Evolutionary conservation across 139 green algal species (phyloP), one percentile per base, ranked within the genome.

Genomic region (Eudorina sp.): DNA sequence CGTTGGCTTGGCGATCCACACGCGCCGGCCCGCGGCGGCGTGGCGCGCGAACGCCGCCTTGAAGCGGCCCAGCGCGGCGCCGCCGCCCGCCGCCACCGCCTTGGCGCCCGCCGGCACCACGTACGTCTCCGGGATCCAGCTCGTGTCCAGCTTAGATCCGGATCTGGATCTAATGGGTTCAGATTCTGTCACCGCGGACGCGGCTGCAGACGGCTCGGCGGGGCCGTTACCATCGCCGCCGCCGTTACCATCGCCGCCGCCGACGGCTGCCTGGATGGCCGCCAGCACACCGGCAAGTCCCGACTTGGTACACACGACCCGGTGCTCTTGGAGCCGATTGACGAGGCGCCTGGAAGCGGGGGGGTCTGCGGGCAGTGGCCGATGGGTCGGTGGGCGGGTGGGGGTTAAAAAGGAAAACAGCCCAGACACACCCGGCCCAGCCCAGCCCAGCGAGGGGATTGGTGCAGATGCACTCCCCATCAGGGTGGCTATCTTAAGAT

Each of bases 1-100:
- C 4, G 76, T 81, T 23, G 93, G 93, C 88, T 95, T 95, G 48
- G 91, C 89, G 60, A 95, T 94, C 93, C 93, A 95, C 5, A 94
- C 89, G 0, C 19, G 69, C 68, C 53, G 68, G 23, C 69, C 66
- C 31, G 36, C 48, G 23, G 69, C 73, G 19, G 72, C 53, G 18
- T 89, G 84, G 16, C 36, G 41, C 25, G 55, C 31, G 16, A 41
- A 85, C 21, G 85, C 73, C 31, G 84, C 53, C 27, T 58, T 53
- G 76, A 89, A 89, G 34, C 53, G 69, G 1, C 8, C 0, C 25
- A 89, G 51, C 1, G 83, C 69, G 7, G 51, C 31, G 27, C 70
- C 83, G 55, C 45, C 68, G 45, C 58, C 40, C 27, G 14, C 21
- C 21, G 64, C 21, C 18, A 62, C 70, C 64, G 72, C 72, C 40